A percentile compares a stretch with the other conserved stretches of the same genome.
Conservation (phyloP, 768 basidiomycete species). For the Rossbeevera mucosa region DNA sequence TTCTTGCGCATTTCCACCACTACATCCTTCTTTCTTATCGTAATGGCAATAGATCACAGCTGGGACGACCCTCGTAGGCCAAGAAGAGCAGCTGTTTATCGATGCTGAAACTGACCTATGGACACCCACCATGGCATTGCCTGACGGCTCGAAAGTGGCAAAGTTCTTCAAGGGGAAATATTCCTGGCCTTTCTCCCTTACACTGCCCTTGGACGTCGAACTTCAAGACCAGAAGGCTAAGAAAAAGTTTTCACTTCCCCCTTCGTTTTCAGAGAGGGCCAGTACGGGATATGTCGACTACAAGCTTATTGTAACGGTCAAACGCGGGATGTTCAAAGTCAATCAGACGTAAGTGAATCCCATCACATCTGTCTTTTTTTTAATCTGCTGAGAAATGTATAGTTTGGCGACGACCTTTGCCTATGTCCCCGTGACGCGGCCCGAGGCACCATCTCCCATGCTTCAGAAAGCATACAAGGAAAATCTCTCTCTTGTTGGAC, state of each 20-base stretch:
- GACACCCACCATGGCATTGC: slow-evolving; percentile 29
- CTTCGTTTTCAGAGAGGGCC: slow-evolving; percentile 51
- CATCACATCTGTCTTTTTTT: background rate
- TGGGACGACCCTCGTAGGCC: slow-evolving; percentile 50
- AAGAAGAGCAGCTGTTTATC: slow-evolving; percentile 49
- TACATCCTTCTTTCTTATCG: background rate
- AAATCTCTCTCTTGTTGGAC: slow-evolving; percentile 31
- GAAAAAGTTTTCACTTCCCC: slow-evolving; percentile 42
- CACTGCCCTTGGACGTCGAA: slow-evolving; percentile 41
- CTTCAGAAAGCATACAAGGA: slow-evolving; percentile 36
- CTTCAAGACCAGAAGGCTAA: slow-evolving; percentile 36
- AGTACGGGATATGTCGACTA: slow-evolving; percentile 57
- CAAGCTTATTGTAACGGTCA: slow-evolving; percentile 45
- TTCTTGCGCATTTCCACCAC: background rate
- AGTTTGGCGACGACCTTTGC: slow-evolving; percentile 33
- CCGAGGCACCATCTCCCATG: slow-evolving; percentile 34
- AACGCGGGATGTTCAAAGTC: slow-evolving; percentile 43
- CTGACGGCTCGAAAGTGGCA: slow-evolving; percentile 19
- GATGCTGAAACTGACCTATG: slow-evolving; percentile 41
- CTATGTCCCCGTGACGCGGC: slow-evolving; percentile 32
- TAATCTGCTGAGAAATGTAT: background rate
- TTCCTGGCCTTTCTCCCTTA: slow-evolving; percentile 46
- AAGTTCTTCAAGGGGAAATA: slow-evolving; percentile 43
- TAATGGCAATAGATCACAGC: slow-evolving; percentile 33
- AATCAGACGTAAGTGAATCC: slow-evolving; percentile 44